A percentile compares a stretch with the other conserved stretches of the same genome.
phyloP scores from a whole-genome alignment of 805 yeast genomes.

The Myxozyma neotropica region DNA sequence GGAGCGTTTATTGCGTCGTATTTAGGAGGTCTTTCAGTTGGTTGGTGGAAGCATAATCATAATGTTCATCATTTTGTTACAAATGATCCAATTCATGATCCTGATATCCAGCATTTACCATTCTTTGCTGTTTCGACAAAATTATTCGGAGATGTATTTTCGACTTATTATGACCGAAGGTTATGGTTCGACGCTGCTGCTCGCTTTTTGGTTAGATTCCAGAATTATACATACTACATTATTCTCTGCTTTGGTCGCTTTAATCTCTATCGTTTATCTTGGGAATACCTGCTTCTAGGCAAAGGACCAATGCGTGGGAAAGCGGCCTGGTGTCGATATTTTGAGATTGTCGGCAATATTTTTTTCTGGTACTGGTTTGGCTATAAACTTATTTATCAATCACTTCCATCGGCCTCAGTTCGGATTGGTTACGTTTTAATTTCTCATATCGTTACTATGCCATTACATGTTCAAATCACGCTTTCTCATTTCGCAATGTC shows the following conservation, averaged over 20 bases:
- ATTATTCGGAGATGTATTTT: constrained; percentile 67
- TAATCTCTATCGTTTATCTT: constrained; percentile 77
- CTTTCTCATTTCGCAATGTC: constrained; percentile 93
- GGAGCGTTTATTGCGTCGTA: constrained; percentile 76
- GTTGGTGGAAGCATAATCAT: constrained; percentile 96
- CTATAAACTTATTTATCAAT: constrained; percentile 58
- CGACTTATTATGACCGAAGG: constrained; percentile 74
- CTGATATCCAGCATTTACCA: constrained; percentile 91
- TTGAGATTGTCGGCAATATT: constrained; percentile 68
- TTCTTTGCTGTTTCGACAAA: constrained; percentile 83
- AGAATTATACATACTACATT: constrained; percentile 73
- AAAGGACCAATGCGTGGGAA: constrained; percentile 78
- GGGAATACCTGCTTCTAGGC: constrained; percentile 75
- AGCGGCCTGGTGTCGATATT: constrained; percentile 85
- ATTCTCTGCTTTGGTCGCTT: constrained; percentile 81
- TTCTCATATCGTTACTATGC: constrained; percentile 80
- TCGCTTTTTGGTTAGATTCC: constrained; percentile 59
- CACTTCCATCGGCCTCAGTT: constrained; percentile 56
- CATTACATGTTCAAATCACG: constrained; percentile 92
- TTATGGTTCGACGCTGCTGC: constrained; percentile 73
- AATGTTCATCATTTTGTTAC: constrained; percentile 90
- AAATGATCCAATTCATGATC: constrained; percentile 93
- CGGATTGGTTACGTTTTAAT: constrained; percentile 65
- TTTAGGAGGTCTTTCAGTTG: constrained; percentile 84
- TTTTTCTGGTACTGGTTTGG: constrained; percentile 83